Percentiles rank a stretch among this genome's conserved stretches.
Evolutionary conservation across 2,329 filamentous ascomycete species (phyloP).

Genomic region (Fonsecaea multimorphosa): DNA sequence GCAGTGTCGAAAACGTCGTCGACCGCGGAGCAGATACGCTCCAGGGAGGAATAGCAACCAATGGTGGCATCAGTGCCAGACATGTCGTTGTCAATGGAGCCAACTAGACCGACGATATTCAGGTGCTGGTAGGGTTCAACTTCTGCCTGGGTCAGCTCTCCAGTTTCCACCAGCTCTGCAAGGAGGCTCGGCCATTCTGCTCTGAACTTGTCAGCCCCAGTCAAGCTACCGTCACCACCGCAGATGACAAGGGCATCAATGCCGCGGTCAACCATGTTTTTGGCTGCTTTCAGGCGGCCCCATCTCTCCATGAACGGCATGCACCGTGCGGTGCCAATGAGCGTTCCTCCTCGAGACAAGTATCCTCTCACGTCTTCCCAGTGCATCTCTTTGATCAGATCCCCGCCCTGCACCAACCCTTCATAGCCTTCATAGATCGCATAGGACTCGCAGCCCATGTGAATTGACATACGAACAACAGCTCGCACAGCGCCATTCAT

Average conservation of each 20-base stretch:
- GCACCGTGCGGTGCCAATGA: constrained; percentile 94
- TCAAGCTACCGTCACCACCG: constrained; percentile 94
- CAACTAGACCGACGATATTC: constrained; percentile 95
- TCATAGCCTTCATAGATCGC: constrained; percentile 95
- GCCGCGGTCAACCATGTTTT: constrained; percentile 90
- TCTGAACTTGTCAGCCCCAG: constrained; percentile 92
- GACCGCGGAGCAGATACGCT: constrained; percentile 91
- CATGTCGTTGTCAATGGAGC: constrained; percentile 98
- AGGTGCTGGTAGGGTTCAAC: constrained; percentile 79
- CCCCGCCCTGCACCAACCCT: constrained; percentile 85
- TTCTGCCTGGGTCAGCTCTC: constrained; percentile 73
- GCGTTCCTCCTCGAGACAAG: constrained; percentile 89
- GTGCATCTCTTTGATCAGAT: constrained; percentile 83
- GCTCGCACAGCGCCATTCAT: constrained; percentile 93
- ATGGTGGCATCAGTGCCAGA: constrained; percentile 97
- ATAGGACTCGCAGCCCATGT: constrained; percentile 79
- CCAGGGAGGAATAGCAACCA: constrained; percentile 91
- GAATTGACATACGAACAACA: constrained; percentile 88
- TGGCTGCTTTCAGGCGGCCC: constrained; percentile 82
- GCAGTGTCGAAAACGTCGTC: constrained; percentile 94
- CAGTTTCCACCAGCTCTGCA: constrained; percentile 77
- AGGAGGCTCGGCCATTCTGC: constrained; percentile 89
- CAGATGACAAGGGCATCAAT: constrained; percentile 97
- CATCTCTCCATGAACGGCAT: constrained; percentile 88
- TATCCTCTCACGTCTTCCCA: constrained; percentile 97